A percentile compares a stretch with the other conserved stretches of the same genome.
phyloP scores from a whole-genome alignment of 495 filamentous ascomycete species.

The Penicilliopsis zonata region DNA sequence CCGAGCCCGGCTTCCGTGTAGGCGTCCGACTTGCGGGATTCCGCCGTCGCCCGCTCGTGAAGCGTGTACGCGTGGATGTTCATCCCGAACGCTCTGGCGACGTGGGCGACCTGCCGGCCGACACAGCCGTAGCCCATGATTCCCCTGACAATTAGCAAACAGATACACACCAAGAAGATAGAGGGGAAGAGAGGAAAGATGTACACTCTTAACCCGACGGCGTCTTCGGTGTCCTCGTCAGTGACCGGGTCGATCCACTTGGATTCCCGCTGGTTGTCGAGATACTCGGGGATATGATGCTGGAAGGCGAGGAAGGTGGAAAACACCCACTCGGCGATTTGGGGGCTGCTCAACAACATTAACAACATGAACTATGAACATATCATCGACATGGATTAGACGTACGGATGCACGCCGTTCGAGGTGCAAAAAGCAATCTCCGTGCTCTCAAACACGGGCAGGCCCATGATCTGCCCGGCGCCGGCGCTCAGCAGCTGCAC shows the following conservation, averaged over 20 bases:
- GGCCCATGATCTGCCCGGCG: constrained; percentile 39
- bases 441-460: constrained; percentile 44
- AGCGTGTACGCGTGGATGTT: constrained; percentile 59
- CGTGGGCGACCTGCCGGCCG: constrained; percentile 50
- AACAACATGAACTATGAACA: too few species aligned
- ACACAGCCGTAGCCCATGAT: constrained; percentile 68
- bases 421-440: constrained; percentile 45
- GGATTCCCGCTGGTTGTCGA: constrained; percentile 38
- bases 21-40: constrained; percentile 42
- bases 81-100: constrained; percentile 58
- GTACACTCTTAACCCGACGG: constrained; percentile 28
- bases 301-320: constrained; percentile 36
- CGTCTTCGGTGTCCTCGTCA: constrained; percentile 26
- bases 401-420: constrained; percentile 45
- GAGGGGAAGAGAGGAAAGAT: background rate
- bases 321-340: constrained; percentile 60
- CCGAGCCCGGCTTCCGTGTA: constrained; percentile 59
- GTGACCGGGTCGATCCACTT: constrained; percentile 32
- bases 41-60: constrained; percentile 19
- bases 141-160: constrained; percentile 26
- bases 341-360: constrained; percentile 28
- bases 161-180: background rate
- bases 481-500: constrained; percentile 54
- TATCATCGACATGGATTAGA: too few species aligned
- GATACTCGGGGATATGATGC: constrained; percentile 34